A percentile compares a stretch with the other conserved stretches of the same genome.
These are phyloP conservation scores for Cryphonectria naterciae DNA, from an alignment of 2,329 filamentous ascomycete genomes.

Conservation along the genomic window DNA sequence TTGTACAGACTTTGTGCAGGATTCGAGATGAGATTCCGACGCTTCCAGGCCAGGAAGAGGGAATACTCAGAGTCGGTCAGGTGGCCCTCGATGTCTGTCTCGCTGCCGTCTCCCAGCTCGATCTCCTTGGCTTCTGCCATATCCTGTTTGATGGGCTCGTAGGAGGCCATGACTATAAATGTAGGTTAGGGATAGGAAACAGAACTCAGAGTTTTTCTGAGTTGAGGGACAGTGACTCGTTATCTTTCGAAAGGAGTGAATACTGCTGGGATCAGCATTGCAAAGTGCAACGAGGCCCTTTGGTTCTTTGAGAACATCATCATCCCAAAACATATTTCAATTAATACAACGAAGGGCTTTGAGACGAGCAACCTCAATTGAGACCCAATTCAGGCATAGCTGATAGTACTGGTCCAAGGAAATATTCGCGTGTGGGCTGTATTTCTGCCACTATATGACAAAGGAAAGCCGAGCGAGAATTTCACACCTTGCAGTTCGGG, in stretches of 20 bases:
- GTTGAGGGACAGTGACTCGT: background rate
- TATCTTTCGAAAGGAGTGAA: background rate
- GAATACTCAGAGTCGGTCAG: background rate
- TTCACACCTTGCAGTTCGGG: background rate
- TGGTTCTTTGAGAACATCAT: background rate
- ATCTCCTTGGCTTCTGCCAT: constrained; percentile 15
- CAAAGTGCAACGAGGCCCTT: background rate
- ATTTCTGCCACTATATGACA: background rate
- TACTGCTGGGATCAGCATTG: background rate
- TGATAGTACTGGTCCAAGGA: background rate
- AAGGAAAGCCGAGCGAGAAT: background rate
- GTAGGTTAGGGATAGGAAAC: background rate
- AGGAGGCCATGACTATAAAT: background rate
- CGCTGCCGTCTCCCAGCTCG: constrained; percentile 17
- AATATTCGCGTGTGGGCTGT: background rate
- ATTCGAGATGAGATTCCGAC: background rate
- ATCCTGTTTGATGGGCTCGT: constrained; percentile 10
- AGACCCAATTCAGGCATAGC: background rate
- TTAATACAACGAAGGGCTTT: background rate
- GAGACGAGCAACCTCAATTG: background rate
- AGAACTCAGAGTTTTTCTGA: background rate
- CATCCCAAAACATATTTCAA: constrained; percentile 1
- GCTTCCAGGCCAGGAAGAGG: constrained; percentile 7
- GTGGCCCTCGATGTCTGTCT: constrained; percentile 16
- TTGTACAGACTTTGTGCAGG: constrained; percentile 8